phyloP scores from a whole-genome alignment of 371 early-diverging fungal genomes.

The Mucor irregularis region DNA sequence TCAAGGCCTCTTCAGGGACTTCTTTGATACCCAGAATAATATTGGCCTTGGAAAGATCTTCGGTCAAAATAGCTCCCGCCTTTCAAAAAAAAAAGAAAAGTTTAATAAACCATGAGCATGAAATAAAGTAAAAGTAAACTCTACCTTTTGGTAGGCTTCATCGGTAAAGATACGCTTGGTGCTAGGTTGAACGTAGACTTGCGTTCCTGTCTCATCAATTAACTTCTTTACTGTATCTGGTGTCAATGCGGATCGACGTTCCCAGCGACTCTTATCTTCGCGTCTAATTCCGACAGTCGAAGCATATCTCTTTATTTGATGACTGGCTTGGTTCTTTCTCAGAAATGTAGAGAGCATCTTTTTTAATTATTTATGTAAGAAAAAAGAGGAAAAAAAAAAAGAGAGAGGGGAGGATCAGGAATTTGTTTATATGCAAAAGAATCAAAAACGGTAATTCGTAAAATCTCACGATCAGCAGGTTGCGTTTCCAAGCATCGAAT shows the following conservation, averaged over 20 bases:
- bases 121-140: too few species aligned
- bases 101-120: too few species aligned
- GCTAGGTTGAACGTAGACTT: constrained; percentile 89
- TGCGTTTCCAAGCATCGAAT: neutral
- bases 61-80: constrained; percentile 88
- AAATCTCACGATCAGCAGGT: constrained; percentile 24
- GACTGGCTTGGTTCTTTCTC: neutral
- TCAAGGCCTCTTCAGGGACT: constrained; percentile 81
- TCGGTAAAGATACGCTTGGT: constrained; percentile 90
- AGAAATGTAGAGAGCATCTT: neutral
- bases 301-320: too few species aligned
- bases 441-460: constrained; percentile 3
- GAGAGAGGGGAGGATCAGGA: neutral
- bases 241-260: constrained; percentile 86
- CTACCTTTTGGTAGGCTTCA: constrained; percentile 74
- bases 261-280: constrained; percentile 97
- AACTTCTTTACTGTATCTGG: constrained; percentile 78
- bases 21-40: constrained; percentile 97
- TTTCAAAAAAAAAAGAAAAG: too few species aligned
- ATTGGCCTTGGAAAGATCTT: constrained; percentile 88
- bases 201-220: constrained; percentile 78
- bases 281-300: constrained; percentile 87
- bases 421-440: constrained; percentile 1
- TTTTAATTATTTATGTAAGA: neutral
- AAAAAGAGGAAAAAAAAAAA: neutral